Base-by-base conservation (phyloP, 2,329 filamentous ascomycete genomes). In the Pyrenochaeta sp. region DNA sequence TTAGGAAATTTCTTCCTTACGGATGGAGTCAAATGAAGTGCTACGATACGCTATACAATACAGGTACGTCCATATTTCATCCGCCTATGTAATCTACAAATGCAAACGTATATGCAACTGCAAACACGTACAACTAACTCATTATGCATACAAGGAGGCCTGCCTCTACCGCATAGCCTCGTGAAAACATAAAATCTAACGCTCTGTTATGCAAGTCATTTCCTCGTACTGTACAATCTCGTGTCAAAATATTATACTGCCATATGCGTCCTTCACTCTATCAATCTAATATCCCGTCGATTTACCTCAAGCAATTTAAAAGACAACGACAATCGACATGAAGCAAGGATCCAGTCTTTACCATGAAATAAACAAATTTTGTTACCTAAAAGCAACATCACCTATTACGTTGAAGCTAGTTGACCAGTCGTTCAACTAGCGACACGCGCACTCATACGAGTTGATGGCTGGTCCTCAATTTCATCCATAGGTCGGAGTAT, bases 371-470 rank as follows among this genome's bases (percentile, higher is more conserved):
- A 5, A 19, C 7, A 19, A 19, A 19, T 19, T 1, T 3, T 44
- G 10, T 2, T 28, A 28, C 10, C 25, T 24, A 15, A n/a, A 28
- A 13, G 25, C 12, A 27, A 3, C 28, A 10, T 44, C 42, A 39
- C 15, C 9, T 19, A n/a, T 27, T 12, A 10, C 1, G 2, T 15
- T 27, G 42, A 12, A n/a, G 12, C 2, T 28, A 12, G 24, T 27
- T 19, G 15, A 22, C 24, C n/a, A 13, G 24, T 25, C 36, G 56
- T 40, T 61, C 52, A 66, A 27, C 52, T 47, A 39, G 56, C 58
- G 40, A 76, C 70, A 36, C 74, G 74, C 45, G 72, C 68, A 51
- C 72, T 69, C 74, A 76, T 76, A 47, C 67, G 60, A 50, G 64
- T 58, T 37, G 73, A 65, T 39, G 72, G 71, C 46, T 66, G 66